phyloP scores from a whole-genome alignment of 2,329 filamentous ascomycete species.

The Calcarisporium arbuscula region DNA sequence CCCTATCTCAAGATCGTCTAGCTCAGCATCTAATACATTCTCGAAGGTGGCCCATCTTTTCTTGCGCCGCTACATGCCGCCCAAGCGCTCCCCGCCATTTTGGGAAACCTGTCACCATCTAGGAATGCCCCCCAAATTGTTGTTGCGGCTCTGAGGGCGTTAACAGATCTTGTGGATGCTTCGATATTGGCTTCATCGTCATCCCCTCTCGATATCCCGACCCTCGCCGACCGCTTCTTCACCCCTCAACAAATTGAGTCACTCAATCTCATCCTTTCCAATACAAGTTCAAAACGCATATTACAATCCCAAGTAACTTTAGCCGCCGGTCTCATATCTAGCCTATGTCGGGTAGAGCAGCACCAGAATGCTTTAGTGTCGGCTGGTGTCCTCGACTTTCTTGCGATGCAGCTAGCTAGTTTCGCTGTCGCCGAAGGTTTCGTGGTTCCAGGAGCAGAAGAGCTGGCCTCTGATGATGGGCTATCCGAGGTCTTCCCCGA shows the following conservation, averaged over 20 bases:
- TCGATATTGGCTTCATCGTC: conserved; percentile 47
- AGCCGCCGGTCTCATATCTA: conserved; percentile 48
- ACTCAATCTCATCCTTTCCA: conserved; percentile 59
- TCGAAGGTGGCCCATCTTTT: conserved; percentile 72
- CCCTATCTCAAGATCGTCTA: too few relatives aligned
- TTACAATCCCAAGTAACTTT: conserved; percentile 57
- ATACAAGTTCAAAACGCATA: conserved; percentile 43
- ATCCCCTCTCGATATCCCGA: conserved; percentile 39
- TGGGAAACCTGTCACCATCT: conserved; percentile 61
- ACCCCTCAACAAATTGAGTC: conserved; percentile 52
- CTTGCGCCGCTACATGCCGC: conserved; percentile 67
- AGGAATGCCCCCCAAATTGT: conserved; percentile 61
- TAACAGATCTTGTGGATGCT: conserved; percentile 66
- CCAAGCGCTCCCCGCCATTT: conserved; percentile 60
- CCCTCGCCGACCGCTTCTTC: conserved; percentile 62
- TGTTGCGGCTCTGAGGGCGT: conserved; percentile 65
- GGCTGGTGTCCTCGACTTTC: conserved; percentile 67
- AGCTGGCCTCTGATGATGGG: conserved; percentile 46
- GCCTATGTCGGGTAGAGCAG: conserved; percentile 59
- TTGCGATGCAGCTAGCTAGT: conserved; percentile 67
- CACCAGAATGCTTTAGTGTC: conserved; percentile 69
- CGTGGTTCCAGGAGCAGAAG: conserved; percentile 59
- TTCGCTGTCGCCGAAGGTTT: conserved; percentile 63
- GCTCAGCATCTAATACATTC: conserved; percentile 29
- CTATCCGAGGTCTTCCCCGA: conserved; percentile 53